Evolutionary conservation across 164 flowering plant species (phyloP).

Genomic region (Tetracentron sinense): DNA sequence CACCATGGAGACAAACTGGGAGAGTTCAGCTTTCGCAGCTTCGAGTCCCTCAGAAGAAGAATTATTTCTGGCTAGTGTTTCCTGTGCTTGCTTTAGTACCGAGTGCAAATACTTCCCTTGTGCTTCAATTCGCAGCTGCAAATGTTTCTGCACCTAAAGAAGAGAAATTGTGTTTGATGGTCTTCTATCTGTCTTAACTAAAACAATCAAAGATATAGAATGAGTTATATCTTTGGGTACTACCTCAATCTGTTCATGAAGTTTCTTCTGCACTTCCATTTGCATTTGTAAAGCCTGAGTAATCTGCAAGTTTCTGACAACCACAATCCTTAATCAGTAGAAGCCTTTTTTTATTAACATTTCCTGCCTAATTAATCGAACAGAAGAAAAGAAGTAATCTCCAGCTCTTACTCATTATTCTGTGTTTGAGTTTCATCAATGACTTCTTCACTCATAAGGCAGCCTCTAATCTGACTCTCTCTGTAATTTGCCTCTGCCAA

Average conservation of each 20-base stretch:
- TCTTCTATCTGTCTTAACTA: not conserved
- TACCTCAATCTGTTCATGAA: conserved; percentile 90
- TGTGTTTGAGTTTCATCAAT: conserved; percentile 29
- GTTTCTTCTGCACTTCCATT: conserved; percentile 85
- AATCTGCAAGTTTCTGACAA: conserved; percentile 54
- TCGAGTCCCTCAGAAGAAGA: conserved; percentile 49
- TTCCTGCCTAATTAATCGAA: not conserved
- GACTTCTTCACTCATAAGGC: conserved; percentile 20
- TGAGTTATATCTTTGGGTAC: too few species aligned
- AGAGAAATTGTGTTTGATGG: not conserved
- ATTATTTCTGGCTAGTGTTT: conserved; percentile 58
- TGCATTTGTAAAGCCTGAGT: conserved; percentile 75
- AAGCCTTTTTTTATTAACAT: not conserved
- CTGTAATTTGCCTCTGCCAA: conserved; percentile 31
- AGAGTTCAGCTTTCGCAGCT: conserved; percentile 55
- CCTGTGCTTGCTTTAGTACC: conserved; percentile 79
- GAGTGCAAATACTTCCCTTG: conserved; percentile 89
- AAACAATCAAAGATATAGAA: too few species aligned
- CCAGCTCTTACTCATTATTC: conserved; percentile 49
- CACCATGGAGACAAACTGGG: conserved; percentile 61
- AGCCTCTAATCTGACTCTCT: conserved; percentile 30
- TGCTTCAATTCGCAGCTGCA: conserved; percentile 93
- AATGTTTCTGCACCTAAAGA: conserved; percentile 81
- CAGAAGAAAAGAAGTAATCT: not conserved
- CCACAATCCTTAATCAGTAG: conserved; percentile 23